These are phyloP conservation scores for Triticum urartu DNA, from an alignment of 176 grass and related monocot species.

Conservation along the genomic window DNA sequence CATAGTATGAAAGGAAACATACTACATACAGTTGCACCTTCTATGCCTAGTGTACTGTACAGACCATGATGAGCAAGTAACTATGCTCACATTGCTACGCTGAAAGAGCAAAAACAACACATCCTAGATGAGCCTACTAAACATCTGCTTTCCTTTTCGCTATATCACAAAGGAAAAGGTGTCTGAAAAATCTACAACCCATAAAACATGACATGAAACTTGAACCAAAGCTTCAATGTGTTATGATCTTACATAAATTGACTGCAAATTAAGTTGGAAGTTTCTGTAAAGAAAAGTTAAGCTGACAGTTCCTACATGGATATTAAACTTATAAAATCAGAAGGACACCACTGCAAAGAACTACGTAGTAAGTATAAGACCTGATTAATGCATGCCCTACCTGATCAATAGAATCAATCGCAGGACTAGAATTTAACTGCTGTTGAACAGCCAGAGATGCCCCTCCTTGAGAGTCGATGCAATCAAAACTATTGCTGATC, in stretches of 20 bases:
- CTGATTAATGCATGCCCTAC: background rate
- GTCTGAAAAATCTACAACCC: background rate
- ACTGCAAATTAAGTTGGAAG: background rate
- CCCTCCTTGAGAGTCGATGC: constrained; percentile 15
- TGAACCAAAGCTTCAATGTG: background rate
- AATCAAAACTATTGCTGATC: constrained; percentile 22
- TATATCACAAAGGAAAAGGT: constrained; percentile 8
- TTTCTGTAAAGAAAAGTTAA: background rate
- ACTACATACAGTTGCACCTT: constrained; percentile 14
- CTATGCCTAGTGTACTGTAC: background rate
- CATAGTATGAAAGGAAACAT: background rate
- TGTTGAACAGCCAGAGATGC: constrained; percentile 25
- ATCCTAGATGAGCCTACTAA: background rate
- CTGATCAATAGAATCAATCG: constrained; percentile 30
- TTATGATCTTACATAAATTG: background rate
- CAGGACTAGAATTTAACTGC: constrained; percentile 22
- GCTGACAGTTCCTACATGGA: background rate
- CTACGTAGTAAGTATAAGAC: background rate
- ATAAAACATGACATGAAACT: constrained; percentile 18
- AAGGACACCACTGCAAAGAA: background rate
- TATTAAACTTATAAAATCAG: background rate
- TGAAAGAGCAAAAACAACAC: background rate
- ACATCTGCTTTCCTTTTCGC: no score
- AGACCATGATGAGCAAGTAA: background rate
- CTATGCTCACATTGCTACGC: background rate